Evolutionary conservation across 805 yeast species (phyloP).

Genomic region (Brettanomyces custersianus): DNA sequence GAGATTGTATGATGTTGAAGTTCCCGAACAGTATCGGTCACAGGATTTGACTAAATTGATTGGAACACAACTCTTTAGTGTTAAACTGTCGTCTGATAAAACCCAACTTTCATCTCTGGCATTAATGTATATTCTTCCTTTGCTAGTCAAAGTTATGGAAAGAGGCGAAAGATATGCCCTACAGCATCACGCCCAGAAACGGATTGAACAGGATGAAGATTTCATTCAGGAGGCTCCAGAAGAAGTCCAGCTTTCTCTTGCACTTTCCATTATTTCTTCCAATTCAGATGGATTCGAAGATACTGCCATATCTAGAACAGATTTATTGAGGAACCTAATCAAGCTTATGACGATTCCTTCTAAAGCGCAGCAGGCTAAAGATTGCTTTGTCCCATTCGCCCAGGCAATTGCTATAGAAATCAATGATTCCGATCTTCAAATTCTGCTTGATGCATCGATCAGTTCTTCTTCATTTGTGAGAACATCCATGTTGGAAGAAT

Average conservation of each 20-base stretch:
- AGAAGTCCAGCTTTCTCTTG: constrained; percentile 75
- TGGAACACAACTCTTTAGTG: constrained; percentile 62
- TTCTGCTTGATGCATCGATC: constrained; percentile 48
- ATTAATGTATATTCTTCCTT: constrained; percentile 66
- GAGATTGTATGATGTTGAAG: constrained; percentile 40
- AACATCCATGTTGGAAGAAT: constrained; percentile 66
- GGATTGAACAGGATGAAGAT: constrained; percentile 45
- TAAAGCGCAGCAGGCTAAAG: constrained; percentile 75
- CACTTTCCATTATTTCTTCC: constrained; percentile 62
- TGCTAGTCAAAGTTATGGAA: constrained; percentile 58
- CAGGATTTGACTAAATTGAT: constrained; percentile 47
- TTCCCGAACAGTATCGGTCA: constrained; percentile 37
- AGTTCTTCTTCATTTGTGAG: constrained; percentile 66
- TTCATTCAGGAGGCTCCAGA: constrained; percentile 77
- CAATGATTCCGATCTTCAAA: constrained; percentile 43
- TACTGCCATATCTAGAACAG: constrained; percentile 57
- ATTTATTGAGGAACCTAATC: constrained; percentile 53
- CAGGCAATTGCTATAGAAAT: constrained; percentile 66
- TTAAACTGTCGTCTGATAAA: constrained; percentile 69
- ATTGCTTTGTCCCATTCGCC: constrained; percentile 68
- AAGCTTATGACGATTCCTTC: constrained; percentile 64
- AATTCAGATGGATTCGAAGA: constrained; percentile 66
- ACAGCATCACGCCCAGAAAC: constrained; percentile 40
- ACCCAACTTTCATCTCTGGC: constrained; percentile 59
- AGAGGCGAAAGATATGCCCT: constrained; percentile 52